Percentiles rank a stretch among this genome's conserved stretches.
These are phyloP conservation scores for Mycena albidolilacea DNA, from an alignment of 768 basidiomycete species.

Conservation along the genomic window DNA sequence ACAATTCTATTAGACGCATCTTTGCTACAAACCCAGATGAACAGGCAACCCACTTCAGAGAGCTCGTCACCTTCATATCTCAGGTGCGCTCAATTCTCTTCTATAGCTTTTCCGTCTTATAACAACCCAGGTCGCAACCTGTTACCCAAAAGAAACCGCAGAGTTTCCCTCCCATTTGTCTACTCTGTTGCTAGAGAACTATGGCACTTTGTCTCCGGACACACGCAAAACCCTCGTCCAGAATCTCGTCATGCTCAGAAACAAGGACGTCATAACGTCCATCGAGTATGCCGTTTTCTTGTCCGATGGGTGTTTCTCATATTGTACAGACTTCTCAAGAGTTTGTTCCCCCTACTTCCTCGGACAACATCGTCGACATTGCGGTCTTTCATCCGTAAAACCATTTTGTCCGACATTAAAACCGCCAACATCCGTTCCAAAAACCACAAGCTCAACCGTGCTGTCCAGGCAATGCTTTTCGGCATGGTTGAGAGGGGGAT, in stretches of 20 bases:
- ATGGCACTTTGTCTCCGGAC: constrained; percentile 82
- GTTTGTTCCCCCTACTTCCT: constrained; percentile 96
- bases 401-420: constrained; percentile 93
- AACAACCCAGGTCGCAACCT: constrained; percentile 79
- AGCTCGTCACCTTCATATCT: constrained; percentile 92
- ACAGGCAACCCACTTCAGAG: constrained; percentile 87
- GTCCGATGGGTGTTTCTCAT: constrained; percentile 10
- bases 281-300: constrained; percentile 77
- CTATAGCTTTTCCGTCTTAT: background rate
- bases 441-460: constrained; percentile 96
- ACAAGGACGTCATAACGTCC: constrained; percentile 93
- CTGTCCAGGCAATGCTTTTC: constrained; percentile 96
- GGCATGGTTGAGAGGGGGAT: constrained; percentile 96
- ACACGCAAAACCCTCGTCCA: constrained; percentile 89
- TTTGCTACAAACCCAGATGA: constrained; percentile 88
- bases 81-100: constrained; percentile 64
- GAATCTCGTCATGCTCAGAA: constrained; percentile 93
- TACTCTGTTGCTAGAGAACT: constrained; percentile 82
- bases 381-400: constrained; percentile 89
- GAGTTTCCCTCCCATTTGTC: constrained; percentile 89
- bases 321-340: constrained; percentile 80
- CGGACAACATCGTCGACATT: constrained; percentile 90
- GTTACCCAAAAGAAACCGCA: constrained; percentile 93
- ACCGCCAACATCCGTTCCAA: constrained; percentile 90
- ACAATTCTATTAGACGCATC: constrained; percentile 88